Evolutionary conservation across 129 eudicot species (phyloP).

Genomic region (Dittrichia graveolens): DNA sequence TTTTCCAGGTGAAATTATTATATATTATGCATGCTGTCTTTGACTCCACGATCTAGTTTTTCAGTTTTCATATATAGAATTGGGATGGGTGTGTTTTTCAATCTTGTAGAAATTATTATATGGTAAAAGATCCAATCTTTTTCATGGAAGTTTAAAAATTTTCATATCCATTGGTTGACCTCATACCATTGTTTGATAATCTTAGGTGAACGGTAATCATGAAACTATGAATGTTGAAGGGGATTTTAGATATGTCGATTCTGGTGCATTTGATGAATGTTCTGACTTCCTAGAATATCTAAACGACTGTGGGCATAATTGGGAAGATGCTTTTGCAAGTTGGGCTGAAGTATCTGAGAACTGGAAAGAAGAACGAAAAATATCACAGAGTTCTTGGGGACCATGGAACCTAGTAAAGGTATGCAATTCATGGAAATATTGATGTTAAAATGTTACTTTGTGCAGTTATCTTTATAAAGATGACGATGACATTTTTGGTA

Average conservation of each 20-base stretch:
- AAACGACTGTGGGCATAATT: conserved; percentile 64
- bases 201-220: conserved; percentile 91
- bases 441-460: not conserved
- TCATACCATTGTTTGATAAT: conserved; percentile 25
- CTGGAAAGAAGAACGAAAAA: conserved; percentile 63
- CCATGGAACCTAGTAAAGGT: conserved; percentile 94
- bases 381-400: conserved; percentile 61
- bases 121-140: not conserved
- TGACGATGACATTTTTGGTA: conserved; percentile 23
- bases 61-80: conserved; percentile 6
- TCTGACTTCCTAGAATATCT: conserved; percentile 81
- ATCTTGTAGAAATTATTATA: conserved; percentile 16
- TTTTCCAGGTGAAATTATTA: conserved; percentile 68
- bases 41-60: conserved; percentile 17
- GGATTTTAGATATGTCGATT: conserved; percentile 88
- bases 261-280: conserved; percentile 90
- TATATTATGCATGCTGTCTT: not conserved
- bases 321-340: conserved; percentile 89
- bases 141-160: no score
- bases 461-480: not conserved
- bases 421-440: conserved; percentile 31
- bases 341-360: conserved; percentile 68
- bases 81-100: not conserved
- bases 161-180: no score
- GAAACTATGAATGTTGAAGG: conserved; percentile 97